A percentile compares a stretch with the other conserved stretches of the same genome.
Conservation (phyloP, 2,329 filamentous ascomycete genomes). For the Cordyceps cateniannulata region DNA sequence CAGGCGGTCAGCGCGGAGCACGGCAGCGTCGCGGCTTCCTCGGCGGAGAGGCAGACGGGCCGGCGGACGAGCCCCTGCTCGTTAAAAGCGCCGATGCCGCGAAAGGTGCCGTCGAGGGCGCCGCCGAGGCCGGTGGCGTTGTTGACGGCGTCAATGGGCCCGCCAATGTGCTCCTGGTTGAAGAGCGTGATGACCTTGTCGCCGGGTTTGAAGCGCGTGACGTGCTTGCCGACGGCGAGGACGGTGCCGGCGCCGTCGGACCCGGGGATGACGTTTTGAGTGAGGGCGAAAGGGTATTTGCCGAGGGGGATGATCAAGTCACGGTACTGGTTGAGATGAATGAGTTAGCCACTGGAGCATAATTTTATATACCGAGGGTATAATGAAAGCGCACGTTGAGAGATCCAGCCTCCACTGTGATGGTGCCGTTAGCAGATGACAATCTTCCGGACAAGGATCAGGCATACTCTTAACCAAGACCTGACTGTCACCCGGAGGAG, state of each 20-base stretch:
- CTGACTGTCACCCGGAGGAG: slow-evolving; percentile 60
- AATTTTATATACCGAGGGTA: too few relatives aligned
- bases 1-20: slow-evolving; percentile 60
- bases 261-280: slow-evolving; percentile 39
- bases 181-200: slow-evolving; percentile 57
- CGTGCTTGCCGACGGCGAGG: slow-evolving; percentile 42
- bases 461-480: slow-evolving; percentile 57
- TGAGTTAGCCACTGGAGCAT: background rate
- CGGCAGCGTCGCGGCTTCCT: slow-evolving; percentile 50
- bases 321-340: slow-evolving; percentile 35
- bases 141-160: slow-evolving; percentile 29
- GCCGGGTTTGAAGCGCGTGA: slow-evolving; percentile 42
- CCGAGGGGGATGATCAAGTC: slow-evolving; percentile 46
- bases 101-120: slow-evolving; percentile 59
- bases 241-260: slow-evolving; percentile 51
- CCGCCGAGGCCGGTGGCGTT: slow-evolving; percentile 58
- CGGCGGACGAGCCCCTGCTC: slow-evolving; percentile 60
- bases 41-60: slow-evolving; percentile 47
- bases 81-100: slow-evolving; percentile 60
- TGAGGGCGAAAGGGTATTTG: slow-evolving; percentile 37
- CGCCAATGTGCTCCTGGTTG: slow-evolving; percentile 46
- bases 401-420: slow-evolving; percentile 40
- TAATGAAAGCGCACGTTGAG: slow-evolving; percentile 37
- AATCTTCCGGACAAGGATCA: too few relatives aligned
- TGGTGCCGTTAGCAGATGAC: background rate